Evolutionary conservation across 2,329 filamentous ascomycete genomes (phyloP), one percentile per base, ranked within the genome.

Genomic region (Fusarium hainanense): DNA sequence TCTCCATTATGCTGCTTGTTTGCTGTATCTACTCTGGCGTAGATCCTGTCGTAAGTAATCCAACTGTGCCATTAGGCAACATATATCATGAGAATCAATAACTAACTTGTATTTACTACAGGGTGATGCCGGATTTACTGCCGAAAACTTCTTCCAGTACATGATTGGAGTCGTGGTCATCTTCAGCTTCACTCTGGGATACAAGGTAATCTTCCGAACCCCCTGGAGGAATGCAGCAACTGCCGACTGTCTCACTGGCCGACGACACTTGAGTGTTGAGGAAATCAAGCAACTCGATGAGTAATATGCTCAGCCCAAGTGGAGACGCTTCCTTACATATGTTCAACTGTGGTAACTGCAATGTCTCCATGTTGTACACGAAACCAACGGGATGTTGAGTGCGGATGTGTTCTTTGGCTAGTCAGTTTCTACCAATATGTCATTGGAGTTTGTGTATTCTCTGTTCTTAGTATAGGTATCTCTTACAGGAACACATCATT

Each of bases 301-400:
- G 5, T 68, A 72, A 30, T 68, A 72, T 34, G 42, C 37, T 11
- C 40, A 54, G 48, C 47, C 69, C 1, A 59, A 51, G 51, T 72
- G 69, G 69, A 72, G 69, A 25, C 66, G 69, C 4, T 73, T 73
- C 25, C 34, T 70, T 23, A 69, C 70, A 1, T 72, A 73, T 48
- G 56, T 73, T 6, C 56, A 70, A 18, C 32, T 71, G 50, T 72
- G 69, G 64, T 72, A 63, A 44, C 20, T 1, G 2, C 46, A 44
- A 13, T 20, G 54, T 13, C 16, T 27, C 18, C 20, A 20, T 37
- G 9, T 37, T 37, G 11, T 9, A 50, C 27, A 9, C 5, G 23
- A 43, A 7, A 13, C 4, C 23, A 6, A 14, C 10, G n/a, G 14
- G 16, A 23, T 7, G 8, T 28, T 37, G 55, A 9, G 6, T 25